Evolutionary conservation across 1,284 basidiomycete genomes (phyloP).

Genomic region (Abortiporus biennis): DNA sequence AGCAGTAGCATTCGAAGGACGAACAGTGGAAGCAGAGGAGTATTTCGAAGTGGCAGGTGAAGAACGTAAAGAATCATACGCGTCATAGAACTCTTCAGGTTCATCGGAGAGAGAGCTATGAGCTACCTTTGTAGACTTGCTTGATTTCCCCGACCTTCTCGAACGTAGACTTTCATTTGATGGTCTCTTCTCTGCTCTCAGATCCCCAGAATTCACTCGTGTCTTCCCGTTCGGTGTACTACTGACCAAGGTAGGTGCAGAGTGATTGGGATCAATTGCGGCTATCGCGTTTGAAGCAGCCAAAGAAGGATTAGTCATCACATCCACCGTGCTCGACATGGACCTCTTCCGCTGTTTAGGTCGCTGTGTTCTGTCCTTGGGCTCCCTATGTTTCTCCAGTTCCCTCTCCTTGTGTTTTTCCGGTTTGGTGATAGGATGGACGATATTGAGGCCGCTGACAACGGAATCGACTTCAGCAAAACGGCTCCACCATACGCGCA

Average conservation of each 20-base stretch:
- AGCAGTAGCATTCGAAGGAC: no score
- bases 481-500: conserved; percentile 57
- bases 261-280: not conserved
- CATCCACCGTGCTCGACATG: not conserved
- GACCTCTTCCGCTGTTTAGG: not conserved
- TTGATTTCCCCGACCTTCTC: conserved; percentile 33
- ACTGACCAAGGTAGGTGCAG: not conserved
- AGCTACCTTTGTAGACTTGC: no score
- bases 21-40: no score
- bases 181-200: conserved; percentile 16
- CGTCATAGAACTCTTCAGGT: no score
- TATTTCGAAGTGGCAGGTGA: no score
- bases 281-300: not conserved
- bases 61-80: no score
- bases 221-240: conserved; percentile 4
- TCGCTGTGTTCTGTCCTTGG: no score
- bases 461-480: conserved; percentile 58
- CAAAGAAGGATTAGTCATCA: not conserved
- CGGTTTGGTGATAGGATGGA: conserved; percentile 16
- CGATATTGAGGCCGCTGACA: conserved; percentile 39
- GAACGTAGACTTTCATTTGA: conserved; percentile 39
- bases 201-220: no score
- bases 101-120: no score
- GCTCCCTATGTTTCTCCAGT: no score
- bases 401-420: conserved; percentile 9